Evolutionary conservation across 139 green algal species (phyloP).

Genomic region (Ulvella scutata): DNA sequence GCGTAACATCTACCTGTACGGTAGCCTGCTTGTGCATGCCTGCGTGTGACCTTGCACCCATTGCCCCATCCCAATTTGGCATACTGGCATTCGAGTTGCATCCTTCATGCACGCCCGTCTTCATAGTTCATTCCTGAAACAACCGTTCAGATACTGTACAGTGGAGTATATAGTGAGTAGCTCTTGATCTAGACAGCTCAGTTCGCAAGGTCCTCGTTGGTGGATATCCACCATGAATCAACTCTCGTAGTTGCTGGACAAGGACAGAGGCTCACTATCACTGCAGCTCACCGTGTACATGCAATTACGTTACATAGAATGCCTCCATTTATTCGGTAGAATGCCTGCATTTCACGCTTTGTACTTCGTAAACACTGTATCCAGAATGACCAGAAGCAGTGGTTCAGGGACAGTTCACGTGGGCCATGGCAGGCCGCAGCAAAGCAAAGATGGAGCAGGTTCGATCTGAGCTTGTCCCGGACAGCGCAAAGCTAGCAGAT

Average conservation of each 20-base stretch:
- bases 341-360: neutral
- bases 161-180: neutral
- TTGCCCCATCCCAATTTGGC: too few relatives aligned
- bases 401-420: neutral
- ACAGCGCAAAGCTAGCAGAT: neutral
- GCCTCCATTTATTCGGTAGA: neutral
- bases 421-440: neutral
- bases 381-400: neutral
- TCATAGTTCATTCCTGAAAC: neutral
- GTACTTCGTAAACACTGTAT: too few relatives aligned
- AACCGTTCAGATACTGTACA: neutral
- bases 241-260: too few relatives aligned
- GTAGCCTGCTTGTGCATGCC: neutral
- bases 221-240: too few relatives aligned
- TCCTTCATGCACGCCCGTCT: too few relatives aligned
- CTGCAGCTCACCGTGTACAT: neutral
- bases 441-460: neutral
- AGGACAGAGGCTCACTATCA: too few relatives aligned
- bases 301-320: neutral
- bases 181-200: too few relatives aligned
- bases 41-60: neutral
- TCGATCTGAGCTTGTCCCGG: neutral
- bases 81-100: too few relatives aligned
- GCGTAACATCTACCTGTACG: too few relatives aligned
- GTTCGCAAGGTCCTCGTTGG: too few relatives aligned